Conservation (phyloP, 495 filamentous ascomycete species). For the Aspergillus heteromorphus region DNA sequence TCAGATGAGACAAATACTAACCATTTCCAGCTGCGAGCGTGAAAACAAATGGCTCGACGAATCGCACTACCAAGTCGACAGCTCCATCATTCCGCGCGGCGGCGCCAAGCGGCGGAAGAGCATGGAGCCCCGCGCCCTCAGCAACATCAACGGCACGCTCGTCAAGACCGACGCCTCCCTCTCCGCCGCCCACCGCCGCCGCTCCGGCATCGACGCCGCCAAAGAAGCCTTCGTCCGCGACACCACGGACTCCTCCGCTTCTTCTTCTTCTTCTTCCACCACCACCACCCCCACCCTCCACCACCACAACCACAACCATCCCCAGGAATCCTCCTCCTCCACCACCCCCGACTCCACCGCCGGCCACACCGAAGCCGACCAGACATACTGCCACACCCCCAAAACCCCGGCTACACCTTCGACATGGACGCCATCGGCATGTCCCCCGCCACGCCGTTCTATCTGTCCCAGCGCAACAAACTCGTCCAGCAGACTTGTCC, state of each 20-base stretch:
- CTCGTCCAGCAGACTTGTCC: constrained; percentile 70
- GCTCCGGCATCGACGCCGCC: constrained; percentile 32
- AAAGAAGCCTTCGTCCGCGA: constrained; percentile 31
- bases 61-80: constrained; percentile 64
- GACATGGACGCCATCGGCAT: constrained; percentile 41
- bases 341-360: constrained; percentile 16
- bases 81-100: constrained; percentile 65
- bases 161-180: constrained; percentile 28
- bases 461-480: constrained; percentile 46
- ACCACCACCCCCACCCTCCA: constrained; percentile 11
- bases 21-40: constrained; percentile 62
- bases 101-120: constrained; percentile 77
- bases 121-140: constrained; percentile 80
- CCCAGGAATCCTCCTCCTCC: constrained; percentile 11
- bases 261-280: too few species aligned
- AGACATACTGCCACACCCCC: constrained; percentile 26
- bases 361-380: constrained; percentile 12
- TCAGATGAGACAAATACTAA: not conserved
- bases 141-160: constrained; percentile 65
- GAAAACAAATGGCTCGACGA: constrained; percentile 73
- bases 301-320: constrained; percentile 26
- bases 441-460: constrained; percentile 52
- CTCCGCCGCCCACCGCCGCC: constrained; percentile 23
- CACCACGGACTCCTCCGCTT: too few species aligned
- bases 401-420: constrained; percentile 29